These are phyloP conservation scores for Moringa oleifera DNA, from an alignment of 345 rosid genomes.

Conservation along the genomic window DNA sequence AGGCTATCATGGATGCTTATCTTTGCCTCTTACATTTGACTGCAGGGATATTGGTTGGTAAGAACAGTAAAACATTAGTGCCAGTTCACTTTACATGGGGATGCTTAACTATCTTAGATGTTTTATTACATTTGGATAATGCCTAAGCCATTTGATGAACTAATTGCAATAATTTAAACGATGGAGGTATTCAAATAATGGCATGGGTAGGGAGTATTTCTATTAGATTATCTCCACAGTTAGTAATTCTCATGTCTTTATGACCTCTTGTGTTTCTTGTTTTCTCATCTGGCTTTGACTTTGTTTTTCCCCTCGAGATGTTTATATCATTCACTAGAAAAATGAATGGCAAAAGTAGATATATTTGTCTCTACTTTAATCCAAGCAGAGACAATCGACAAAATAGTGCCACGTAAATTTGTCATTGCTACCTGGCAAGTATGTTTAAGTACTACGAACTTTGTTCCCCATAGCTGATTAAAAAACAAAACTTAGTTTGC, in stretches of 20 bases:
- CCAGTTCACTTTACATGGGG: not conserved
- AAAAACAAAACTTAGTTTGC: too few relatives aligned
- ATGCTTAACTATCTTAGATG: not conserved
- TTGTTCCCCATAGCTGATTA: too few relatives aligned
- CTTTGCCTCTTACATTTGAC: conserved; percentile 95
- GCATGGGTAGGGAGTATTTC: not conserved
- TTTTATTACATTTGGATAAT: too few relatives aligned
- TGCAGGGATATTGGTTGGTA: conserved; percentile 95
- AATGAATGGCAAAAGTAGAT: not conserved
- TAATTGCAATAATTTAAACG: not conserved
- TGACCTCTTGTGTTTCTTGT: too few relatives aligned
- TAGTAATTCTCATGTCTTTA: too few relatives aligned
- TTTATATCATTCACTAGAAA: not conserved
- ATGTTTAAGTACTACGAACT: too few relatives aligned
- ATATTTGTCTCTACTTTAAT: conserved; percentile 3
- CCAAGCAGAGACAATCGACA: not conserved
- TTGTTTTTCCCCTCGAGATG: not conserved
- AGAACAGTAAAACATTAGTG: conserved; percentile 13
- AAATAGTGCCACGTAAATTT: not conserved
- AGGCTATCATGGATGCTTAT: conserved; percentile 98
- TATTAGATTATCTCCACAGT: too few relatives aligned
- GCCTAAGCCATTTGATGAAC: not conserved
- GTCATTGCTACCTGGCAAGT: too few relatives aligned
- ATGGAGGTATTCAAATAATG: not conserved
- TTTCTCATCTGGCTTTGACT: too few relatives aligned